These are phyloP conservation scores for Globisporangium canariense DNA, from an alignment of 352 stramenopile genomes.

Conservation along the genomic window DNA sequence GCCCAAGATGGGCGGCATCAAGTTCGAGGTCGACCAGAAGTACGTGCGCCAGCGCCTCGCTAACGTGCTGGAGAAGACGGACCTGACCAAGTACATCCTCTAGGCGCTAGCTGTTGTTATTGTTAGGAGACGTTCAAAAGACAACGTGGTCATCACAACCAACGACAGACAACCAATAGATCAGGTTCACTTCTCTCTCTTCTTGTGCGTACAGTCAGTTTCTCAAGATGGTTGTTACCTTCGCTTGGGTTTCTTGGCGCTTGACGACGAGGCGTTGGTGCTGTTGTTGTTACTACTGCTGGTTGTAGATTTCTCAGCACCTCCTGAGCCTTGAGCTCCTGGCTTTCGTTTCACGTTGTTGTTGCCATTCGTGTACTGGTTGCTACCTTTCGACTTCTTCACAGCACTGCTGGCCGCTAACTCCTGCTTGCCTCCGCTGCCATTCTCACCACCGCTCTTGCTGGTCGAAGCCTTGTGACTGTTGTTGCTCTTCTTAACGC, in stretches of 20 bases:
- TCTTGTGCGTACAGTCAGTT: not conserved
- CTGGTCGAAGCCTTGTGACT: not conserved
- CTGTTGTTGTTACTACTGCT: not conserved
- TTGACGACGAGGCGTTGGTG: slow-evolving; percentile 1
- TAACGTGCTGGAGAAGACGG: slow-evolving; percentile 92
- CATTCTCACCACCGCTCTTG: not conserved
- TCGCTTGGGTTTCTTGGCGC: slow-evolving; percentile 27
- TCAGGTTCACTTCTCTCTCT: not conserved
- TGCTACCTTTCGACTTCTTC: slow-evolving; percentile 16
- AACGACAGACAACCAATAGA: not conserved
- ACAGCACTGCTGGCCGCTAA: not conserved
- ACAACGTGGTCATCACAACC: not conserved
- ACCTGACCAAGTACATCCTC: slow-evolving; percentile 98
- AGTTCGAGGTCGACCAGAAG: slow-evolving; percentile 89
- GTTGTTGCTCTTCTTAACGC: slow-evolving; percentile 16
- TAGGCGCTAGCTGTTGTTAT: slow-evolving; percentile 33
- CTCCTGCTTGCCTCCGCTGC: slow-evolving; percentile 14
- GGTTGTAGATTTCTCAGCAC: slow-evolving; percentile 15
- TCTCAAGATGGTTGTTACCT: slow-evolving; percentile 10
- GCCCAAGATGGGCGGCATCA: slow-evolving; percentile 82
- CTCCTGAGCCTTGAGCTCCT: slow-evolving; percentile 1
- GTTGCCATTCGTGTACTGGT: slow-evolving; percentile 10
- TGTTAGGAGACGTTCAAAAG: too few relatives aligned
- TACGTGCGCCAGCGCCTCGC: slow-evolving; percentile 92
- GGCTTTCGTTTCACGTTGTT: slow-evolving; percentile 21